Evolutionary conservation across 257 asterid genomes (phyloP), one percentile per base, ranked within the genome.

Genomic region (Hygrophila difformis): DNA sequence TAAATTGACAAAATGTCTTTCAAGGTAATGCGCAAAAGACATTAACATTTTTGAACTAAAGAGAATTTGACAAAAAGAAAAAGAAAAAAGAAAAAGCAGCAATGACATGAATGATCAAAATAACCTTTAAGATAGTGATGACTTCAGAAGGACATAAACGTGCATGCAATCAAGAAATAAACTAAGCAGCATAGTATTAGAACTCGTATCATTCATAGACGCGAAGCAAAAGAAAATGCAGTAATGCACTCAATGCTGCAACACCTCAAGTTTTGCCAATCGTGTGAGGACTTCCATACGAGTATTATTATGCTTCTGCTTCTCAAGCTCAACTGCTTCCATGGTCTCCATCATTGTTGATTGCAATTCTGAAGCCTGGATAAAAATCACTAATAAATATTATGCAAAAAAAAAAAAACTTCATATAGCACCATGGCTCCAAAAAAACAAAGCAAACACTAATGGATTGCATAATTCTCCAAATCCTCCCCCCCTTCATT

Each of bases 291-390:
- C 86, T 67, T 85, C 92, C 95, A 86, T 91, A 51, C 98, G 83
- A 44, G 98, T 91, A 68, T 68, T 64, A 44, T 91, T 91, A 66
- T 91, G 98, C 50, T 91, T 86, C 69, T 74, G 92, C 81, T 86
- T 82, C 79, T 91, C 98, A 36, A 79, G 44, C 28, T 91, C 98
- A 67, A 74, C 98, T 51, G 98, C 96, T 57, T 86, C 94, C 96
- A 91, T 79, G 62, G 68, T 73, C 72, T 86, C 94, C 91, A 91
- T 82, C 93, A 78, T 86, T 38, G 92, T 75, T 33, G 76, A 72
- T 74, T 91, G 98, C 44, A 91, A 39, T 52, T 86, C 84, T 31
- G 95, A 82, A 53, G 98, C 98, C 95, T 91, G 76, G 47, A 63
- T 60, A 51, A 39, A 31, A 22, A 29, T 22, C 14, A 61, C 55